Evolutionary conservation across 495 filamentous ascomycete species (phyloP).

Genomic region (Hamigera avellanea): DNA sequence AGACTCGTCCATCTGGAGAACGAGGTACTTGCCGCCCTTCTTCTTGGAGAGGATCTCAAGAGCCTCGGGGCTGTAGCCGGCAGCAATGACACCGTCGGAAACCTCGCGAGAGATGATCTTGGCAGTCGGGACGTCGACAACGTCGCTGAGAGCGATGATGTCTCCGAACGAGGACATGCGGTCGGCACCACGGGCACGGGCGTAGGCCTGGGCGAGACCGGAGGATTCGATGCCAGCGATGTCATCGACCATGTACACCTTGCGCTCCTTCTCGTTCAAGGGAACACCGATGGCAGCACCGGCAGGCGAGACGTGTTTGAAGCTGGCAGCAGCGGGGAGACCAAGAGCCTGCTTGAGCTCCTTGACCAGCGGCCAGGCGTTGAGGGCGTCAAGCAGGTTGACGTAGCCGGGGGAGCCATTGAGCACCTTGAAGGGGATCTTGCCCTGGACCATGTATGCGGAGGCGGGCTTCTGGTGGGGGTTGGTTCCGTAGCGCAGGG

Average conservation of each 20-base stretch:
- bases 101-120: slow-evolving; percentile 97
- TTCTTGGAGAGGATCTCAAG: slow-evolving; percentile 92
- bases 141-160: slow-evolving; percentile 82
- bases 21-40: slow-evolving; percentile 93
- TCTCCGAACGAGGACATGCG: slow-evolving; percentile 97
- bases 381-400: slow-evolving; percentile 92
- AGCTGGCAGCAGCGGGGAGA: slow-evolving; percentile 88
- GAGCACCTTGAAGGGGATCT: slow-evolving; percentile 94
- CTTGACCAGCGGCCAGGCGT: slow-evolving; percentile 94
- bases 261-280: slow-evolving; percentile 74
- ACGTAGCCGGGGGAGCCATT: slow-evolving; percentile 88
- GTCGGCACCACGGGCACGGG: slow-evolving; percentile 86
- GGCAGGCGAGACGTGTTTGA: slow-evolving; percentile 98
- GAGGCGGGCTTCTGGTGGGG: slow-evolving; percentile 94
- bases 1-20: slow-evolving; percentile 84
- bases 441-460: slow-evolving; percentile 58
- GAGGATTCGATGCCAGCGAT: slow-evolving; percentile 80
- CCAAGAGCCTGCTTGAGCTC: slow-evolving; percentile 82
- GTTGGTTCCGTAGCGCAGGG: slow-evolving; percentile 90
- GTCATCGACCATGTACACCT: slow-evolving; percentile 97
- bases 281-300: slow-evolving; percentile 89
- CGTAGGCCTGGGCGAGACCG: slow-evolving; percentile 83
- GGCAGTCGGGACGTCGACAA: slow-evolving; percentile 81
- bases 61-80: slow-evolving; percentile 71
- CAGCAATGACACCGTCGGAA: slow-evolving; percentile 90